Percentiles rank a stretch among this genome's conserved stretches.
Evolutionary conservation across 2,329 filamentous ascomycete genomes (phyloP).

Genomic region (Aspergillus tamarii): DNA sequence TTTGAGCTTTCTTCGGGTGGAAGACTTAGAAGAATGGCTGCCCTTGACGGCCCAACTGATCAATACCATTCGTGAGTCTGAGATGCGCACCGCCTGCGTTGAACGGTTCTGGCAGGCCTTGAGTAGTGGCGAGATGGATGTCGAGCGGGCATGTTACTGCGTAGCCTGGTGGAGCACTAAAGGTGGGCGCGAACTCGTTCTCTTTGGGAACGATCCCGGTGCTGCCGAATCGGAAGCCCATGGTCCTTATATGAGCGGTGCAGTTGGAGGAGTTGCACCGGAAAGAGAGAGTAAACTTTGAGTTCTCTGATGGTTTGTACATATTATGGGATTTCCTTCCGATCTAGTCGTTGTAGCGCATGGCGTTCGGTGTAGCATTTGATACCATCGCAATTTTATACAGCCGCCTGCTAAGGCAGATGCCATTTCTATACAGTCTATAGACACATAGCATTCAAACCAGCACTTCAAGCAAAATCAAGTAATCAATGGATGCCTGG

Average conservation of each 20-base stretch:
- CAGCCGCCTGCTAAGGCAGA: neutral
- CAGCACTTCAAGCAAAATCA: constrained; percentile 8
- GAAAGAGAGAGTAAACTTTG: constrained; percentile 53
- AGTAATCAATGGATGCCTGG: constrained; percentile 66
- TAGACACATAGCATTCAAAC: neutral
- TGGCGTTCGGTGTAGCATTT: constrained; percentile 17
- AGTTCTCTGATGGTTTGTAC: constrained; percentile 2
- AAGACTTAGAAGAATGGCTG: constrained; percentile 79
- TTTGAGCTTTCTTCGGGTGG: constrained; percentile 71
- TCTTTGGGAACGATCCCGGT: constrained; percentile 46
- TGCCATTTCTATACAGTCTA: neutral
- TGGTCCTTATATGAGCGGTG: constrained; percentile 59
- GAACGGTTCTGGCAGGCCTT: constrained; percentile 79
- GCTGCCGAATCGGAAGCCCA: constrained; percentile 27
- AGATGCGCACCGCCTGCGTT: constrained; percentile 67
- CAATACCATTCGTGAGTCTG: constrained; percentile 63
- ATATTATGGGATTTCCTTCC: neutral
- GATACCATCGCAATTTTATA: constrained; percentile 19
- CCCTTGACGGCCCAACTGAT: constrained; percentile 70
- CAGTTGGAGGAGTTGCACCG: constrained; percentile 41
- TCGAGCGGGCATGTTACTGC: constrained; percentile 76
- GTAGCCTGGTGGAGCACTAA: constrained; percentile 83
- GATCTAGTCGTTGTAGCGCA: constrained; percentile 9
- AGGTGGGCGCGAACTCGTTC: constrained; percentile 60
- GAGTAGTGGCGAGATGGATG: constrained; percentile 82